A percentile compares a stretch with the other conserved stretches of the same genome.
Evolutionary conservation across 23 red algal genomes (phyloP).

Genomic region (Gracilaria domingensis): DNA sequence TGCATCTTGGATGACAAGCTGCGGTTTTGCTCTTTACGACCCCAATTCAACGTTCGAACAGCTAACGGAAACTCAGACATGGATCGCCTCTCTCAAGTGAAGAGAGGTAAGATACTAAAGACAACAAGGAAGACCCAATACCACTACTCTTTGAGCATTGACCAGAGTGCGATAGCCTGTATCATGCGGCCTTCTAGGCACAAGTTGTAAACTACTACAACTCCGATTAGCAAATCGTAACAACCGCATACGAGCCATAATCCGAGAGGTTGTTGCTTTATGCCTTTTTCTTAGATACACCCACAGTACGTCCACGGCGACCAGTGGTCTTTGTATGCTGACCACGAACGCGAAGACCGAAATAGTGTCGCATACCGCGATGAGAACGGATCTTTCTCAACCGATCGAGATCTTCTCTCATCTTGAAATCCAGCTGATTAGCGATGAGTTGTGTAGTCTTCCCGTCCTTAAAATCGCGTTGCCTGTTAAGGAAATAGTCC

Average conservation of each 20-base stretch:
- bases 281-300: slow-evolving; percentile 95
- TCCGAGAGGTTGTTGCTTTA: background rate
- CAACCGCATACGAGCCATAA: background rate
- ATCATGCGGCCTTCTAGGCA: background rate
- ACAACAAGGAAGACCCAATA: background rate
- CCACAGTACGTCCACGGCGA: slow-evolving; percentile 94
- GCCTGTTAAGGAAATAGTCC: slow-evolving; percentile 98
- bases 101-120: background rate
- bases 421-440: slow-evolving; percentile 98
- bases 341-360: slow-evolving; percentile 94
- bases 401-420: slow-evolving; percentile 98
- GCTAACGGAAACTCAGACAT: slow-evolving; percentile 35
- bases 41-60: slow-evolving; percentile 28
- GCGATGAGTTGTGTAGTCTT: slow-evolving; percentile 97
- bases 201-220: background rate
- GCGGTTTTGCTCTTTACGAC: slow-evolving; percentile 56
- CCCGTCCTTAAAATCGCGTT: slow-evolving; percentile 96
- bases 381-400: slow-evolving; percentile 96
- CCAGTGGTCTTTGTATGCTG: slow-evolving; percentile 99
- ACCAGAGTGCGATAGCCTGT: background rate
- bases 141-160: background rate
- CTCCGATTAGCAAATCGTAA: background rate
- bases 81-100: slow-evolving; percentile 12
- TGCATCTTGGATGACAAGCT: slow-evolving; percentile 24
- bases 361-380: slow-evolving; percentile 97